Percentiles rank a stretch among this genome's conserved stretches.
Conservation (phyloP, 176 grass and related monocot genomes). For the Zoysia japonica region DNA sequence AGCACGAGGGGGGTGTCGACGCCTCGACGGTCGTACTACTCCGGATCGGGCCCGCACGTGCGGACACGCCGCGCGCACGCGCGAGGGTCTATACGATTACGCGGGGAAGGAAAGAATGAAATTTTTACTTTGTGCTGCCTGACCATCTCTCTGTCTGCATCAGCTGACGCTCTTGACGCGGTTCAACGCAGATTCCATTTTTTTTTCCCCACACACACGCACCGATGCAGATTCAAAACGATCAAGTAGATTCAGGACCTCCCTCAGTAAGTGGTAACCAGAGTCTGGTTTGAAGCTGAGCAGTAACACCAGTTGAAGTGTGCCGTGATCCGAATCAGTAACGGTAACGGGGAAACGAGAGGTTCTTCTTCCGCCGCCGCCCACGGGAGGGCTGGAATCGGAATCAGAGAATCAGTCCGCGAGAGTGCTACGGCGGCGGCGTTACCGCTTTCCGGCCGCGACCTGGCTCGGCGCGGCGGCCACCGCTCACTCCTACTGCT, state of each 20-base stretch:
- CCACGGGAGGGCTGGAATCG: background rate
- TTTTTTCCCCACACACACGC: background rate
- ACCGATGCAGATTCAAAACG: background rate
- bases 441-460: background rate
- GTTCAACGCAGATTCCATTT: background rate
- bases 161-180: background rate
- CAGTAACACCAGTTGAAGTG: too few species aligned
- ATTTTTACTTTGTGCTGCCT: background rate
- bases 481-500: too few species aligned
- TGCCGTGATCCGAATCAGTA: too few species aligned
- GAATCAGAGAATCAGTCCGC: background rate
- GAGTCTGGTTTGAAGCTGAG: background rate
- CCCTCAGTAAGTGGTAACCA: too few species aligned
- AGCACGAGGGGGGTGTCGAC: slow-evolving; percentile 6
- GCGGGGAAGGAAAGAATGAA: background rate
- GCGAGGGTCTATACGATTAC: background rate
- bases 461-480: background rate
- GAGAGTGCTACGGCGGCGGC: background rate
- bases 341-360: too few species aligned
- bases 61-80: background rate
- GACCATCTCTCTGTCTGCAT: background rate
- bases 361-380: background rate
- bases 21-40: background rate
- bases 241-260: background rate
- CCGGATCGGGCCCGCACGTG: slow-evolving; percentile 18